Evolutionary conservation across 257 asterid genomes (phyloP).

Genomic region (Asclepias syriaca): DNA sequence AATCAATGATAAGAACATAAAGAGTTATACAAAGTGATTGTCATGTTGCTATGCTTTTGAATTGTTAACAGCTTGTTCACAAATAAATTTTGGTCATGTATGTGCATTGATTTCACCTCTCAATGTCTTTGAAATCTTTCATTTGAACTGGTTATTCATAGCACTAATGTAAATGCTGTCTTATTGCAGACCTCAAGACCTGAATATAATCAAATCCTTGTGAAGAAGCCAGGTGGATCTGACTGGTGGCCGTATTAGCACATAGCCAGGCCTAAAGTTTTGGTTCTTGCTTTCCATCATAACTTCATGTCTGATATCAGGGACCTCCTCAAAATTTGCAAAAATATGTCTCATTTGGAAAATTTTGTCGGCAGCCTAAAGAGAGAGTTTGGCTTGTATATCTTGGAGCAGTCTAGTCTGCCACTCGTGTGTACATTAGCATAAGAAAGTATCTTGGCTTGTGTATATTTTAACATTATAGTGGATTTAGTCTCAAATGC

Average conservation of each 20-base stretch:
- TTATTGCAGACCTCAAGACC: constrained; percentile 82
- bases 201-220: constrained; percentile 79
- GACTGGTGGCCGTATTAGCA: constrained; percentile 73
- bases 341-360: not conserved
- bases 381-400: not conserved
- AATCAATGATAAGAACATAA: not conserved
- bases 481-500: not conserved
- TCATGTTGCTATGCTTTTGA: not conserved
- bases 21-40: too few relatives aligned
- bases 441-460: not conserved
- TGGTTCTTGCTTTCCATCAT: not conserved
- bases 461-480: not conserved
- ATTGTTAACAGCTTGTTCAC: not conserved
- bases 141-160: not conserved
- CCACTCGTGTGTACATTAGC: not conserved
- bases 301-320: constrained; percentile 10
- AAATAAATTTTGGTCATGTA: not conserved
- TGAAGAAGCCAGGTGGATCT: constrained; percentile 83
- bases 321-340: constrained; percentile 7
- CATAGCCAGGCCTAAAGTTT: not conserved
- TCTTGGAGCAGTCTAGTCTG: not conserved
- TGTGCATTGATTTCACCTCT: not conserved
- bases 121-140: not conserved
- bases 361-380: not conserved
- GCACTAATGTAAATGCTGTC: not conserved